Evolutionary conservation across 371 early-diverging fungal species (phyloP), one percentile per base, ranked within the genome.

Genomic region (Nematocida sp.): DNA sequence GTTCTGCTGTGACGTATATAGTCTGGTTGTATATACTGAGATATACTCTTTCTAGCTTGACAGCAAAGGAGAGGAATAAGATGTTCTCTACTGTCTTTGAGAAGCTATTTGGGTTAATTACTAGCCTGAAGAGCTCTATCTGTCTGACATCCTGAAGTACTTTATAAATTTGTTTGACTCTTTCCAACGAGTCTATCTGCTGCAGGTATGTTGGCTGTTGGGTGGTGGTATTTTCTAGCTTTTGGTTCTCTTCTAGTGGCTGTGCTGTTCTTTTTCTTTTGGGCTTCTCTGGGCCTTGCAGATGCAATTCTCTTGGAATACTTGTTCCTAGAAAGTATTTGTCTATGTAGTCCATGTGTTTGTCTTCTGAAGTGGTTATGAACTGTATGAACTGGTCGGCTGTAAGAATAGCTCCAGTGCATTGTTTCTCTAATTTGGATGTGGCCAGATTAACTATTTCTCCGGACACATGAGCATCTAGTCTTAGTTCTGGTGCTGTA

Each of bases 31-130:
- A 34, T 19, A 25, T 27, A 13, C 9, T 7, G 7, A 75, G 5
- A 45, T 54, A 63, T 19, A 75, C 65, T 21, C 51, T n/a, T 55
- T 78, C 77, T 23, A 76, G 41, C 65, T 78, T 79, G 9, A 83
- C 41, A 0, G 83, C 79, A 53, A 80, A 63, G 15, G 83, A 77
- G 13, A 80, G 61, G 41, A 79, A 70, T 51, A 83, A 76, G 48
- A 80, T 60, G 62, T 83, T 83, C 37, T 78, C 81, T 13, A 83
- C 60, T 21, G 83, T 83, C 31, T 80, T 83, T 23, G 78, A 38
- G 64, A 67, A 83, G 2, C 77, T 74, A 2, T 74, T 46, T 2
- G 61, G 60, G 62, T 81, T 61, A 1, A 82, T 51, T 25, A 81
- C 62, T 21, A 77, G 45, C 13, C 63, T 23, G 52, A 65, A 78